These are phyloP conservation scores for Pyrenochaeta sp. DNA, from an alignment of 2,329 filamentous ascomycete genomes.

Conservation along the genomic window DNA sequence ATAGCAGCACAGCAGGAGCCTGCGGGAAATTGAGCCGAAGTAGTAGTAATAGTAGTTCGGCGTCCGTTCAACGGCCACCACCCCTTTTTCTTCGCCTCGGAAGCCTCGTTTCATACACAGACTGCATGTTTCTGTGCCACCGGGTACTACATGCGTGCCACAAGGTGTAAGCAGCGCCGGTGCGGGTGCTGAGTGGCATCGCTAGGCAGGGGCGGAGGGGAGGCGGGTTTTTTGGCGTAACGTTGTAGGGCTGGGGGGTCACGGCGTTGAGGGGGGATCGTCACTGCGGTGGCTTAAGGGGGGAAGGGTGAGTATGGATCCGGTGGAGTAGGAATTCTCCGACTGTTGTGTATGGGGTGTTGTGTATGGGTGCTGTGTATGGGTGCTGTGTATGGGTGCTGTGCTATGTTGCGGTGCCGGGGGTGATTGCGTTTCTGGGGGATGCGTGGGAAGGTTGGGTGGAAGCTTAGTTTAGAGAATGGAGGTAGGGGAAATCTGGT, in stretches of 20 bases:
- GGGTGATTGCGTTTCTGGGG: neutral
- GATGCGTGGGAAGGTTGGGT: too few species aligned
- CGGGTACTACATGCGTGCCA: neutral
- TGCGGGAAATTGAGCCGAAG: neutral
- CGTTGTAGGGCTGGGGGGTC: too few species aligned
- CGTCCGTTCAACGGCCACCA: too few species aligned
- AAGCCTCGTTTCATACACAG: constrained; percentile 16
- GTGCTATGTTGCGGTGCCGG: neutral
- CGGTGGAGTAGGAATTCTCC: constrained; percentile 36
- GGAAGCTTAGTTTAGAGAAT: too few species aligned
- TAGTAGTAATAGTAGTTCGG: constrained; percentile 2
- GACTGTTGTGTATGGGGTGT: constrained; percentile 17
- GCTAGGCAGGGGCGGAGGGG: constrained; percentile 1
- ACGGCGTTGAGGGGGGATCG: neutral
- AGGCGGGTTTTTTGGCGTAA: neutral
- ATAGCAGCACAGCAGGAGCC: neutral
- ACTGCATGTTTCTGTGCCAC: constrained; percentile 26
- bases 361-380: neutral
- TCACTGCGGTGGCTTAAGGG: neutral
- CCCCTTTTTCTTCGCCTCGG: too few species aligned
- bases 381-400: too few species aligned
- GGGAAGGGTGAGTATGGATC: neutral
- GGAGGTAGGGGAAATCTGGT: too few species aligned
- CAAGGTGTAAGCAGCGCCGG: neutral
- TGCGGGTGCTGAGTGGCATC: constrained; percentile 12